Evolutionary conservation across 2,329 filamentous ascomycete species (phyloP).

Genomic region (Aspergillus sp.): DNA sequence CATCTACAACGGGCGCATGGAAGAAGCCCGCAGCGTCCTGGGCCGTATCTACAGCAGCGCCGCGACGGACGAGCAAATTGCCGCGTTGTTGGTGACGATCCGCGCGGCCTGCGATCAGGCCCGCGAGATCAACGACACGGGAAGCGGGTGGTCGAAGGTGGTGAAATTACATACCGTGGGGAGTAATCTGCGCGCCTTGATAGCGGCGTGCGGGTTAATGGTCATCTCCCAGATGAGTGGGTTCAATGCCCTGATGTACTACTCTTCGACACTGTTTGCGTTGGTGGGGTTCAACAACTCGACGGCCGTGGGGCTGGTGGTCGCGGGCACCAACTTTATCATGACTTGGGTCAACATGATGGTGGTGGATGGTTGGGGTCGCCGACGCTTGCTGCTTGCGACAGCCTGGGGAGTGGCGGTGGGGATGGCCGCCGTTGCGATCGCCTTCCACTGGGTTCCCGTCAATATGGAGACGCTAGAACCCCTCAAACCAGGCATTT

Average conservation of each 20-base stretch:
- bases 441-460: slow-evolving; percentile 52
- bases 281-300: slow-evolving; percentile 55
- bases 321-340: slow-evolving; percentile 44
- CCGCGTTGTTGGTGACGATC: slow-evolving; percentile 50
- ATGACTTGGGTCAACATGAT: slow-evolving; percentile 54
- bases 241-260: slow-evolving; percentile 53
- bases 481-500: slow-evolving; percentile 26
- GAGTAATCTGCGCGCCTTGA: slow-evolving; percentile 42
- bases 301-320: slow-evolving; percentile 47
- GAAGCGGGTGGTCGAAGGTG: slow-evolving; percentile 46
- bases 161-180: slow-evolving; percentile 51
- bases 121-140: slow-evolving; percentile 44
- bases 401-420: slow-evolving; percentile 51
- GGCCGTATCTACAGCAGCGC: slow-evolving; percentile 29
- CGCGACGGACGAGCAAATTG: slow-evolving; percentile 45
- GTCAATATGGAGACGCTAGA: slow-evolving; percentile 47
- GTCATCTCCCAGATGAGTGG: slow-evolving; percentile 44
- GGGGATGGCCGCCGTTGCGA: slow-evolving; percentile 38
- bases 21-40: slow-evolving; percentile 37
- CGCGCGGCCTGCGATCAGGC: slow-evolving; percentile 44
- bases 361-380: slow-evolving; percentile 50
- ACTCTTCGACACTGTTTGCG: slow-evolving; percentile 46
- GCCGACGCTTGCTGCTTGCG: slow-evolving; percentile 48
- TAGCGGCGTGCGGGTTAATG: slow-evolving; percentile 55
- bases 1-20: slow-evolving; percentile 21